These are phyloP conservation scores for Ciborinia camelliae DNA, from an alignment of 2,329 filamentous ascomycete species.

Conservation along the genomic window DNA sequence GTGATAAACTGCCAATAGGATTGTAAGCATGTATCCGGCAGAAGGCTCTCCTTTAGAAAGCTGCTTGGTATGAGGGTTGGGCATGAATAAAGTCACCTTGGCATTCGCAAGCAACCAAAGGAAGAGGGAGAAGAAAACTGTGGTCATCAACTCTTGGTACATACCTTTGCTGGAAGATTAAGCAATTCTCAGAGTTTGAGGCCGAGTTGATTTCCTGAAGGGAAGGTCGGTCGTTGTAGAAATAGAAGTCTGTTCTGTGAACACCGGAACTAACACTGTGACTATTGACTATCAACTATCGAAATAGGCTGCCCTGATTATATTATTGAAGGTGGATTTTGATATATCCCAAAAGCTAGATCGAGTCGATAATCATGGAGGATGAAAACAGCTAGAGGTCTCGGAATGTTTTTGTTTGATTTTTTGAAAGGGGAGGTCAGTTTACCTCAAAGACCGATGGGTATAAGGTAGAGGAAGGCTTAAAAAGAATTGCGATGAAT, in stretches of 20 bases:
- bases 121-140: neutral
- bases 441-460: neutral
- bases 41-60: neutral
- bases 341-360: neutral
- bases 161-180: neutral
- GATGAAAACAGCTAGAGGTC: slow-evolving; percentile 3
- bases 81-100: slow-evolving; percentile 1
- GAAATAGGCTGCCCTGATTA: neutral
- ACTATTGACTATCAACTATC: too few species aligned
- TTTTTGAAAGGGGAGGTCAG: neutral
- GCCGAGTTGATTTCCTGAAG: slow-evolving; percentile 1
- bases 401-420: neutral
- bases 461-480: neutral
- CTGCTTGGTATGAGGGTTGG: neutral
- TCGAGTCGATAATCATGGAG: neutral
- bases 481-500: neutral
- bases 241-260: neutral
- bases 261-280: too few species aligned
- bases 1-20: neutral
- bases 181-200: neutral
- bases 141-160: neutral
- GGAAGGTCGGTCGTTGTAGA: slow-evolving; percentile 10
- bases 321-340: neutral
- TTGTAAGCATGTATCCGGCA: neutral
- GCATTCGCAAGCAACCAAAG: slow-evolving; percentile 8